A percentile compares a stretch with the other conserved stretches of the same genome.
Conservation (phyloP, 2,329 filamentous ascomycete genomes). For the Grosmannia serpens region DNA sequence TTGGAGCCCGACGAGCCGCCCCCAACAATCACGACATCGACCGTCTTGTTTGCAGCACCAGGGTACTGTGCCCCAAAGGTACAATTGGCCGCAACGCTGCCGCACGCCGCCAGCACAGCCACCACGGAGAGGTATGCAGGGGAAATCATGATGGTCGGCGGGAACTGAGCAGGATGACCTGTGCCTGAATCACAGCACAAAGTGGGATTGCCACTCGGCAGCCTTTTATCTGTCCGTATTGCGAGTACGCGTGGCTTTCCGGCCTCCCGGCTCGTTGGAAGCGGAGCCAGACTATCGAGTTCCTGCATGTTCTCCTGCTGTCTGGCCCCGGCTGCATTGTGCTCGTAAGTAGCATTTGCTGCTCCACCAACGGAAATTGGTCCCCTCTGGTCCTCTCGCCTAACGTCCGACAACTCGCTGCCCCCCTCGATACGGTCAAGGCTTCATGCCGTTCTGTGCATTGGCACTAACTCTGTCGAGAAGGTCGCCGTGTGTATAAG, state of each 20-base stretch:
- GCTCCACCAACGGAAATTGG: not conserved
- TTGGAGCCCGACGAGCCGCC: slow-evolving; percentile 26
- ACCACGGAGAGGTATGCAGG: not conserved
- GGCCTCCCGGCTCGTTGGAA: not conserved
- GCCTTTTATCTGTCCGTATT: not conserved
- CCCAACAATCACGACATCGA: slow-evolving; percentile 24
- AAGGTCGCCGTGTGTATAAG: no score
- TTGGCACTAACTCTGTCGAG: not conserved
- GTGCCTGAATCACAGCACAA: not conserved
- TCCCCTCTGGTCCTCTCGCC: not conserved
- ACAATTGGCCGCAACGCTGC: not conserved
- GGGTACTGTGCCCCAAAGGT: not conserved
- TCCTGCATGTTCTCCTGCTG: not conserved
- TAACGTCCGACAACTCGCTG: not conserved
- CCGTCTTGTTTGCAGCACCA: not conserved
- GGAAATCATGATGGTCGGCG: not conserved
- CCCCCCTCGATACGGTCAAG: not conserved
- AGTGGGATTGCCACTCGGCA: not conserved
- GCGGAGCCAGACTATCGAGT: not conserved
- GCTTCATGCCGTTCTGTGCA: not conserved
- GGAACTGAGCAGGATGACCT: not conserved
- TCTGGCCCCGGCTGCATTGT: not conserved
- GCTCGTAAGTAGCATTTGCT: not conserved
- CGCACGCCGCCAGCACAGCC: not conserved
- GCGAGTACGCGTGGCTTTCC: not conserved